These are phyloP conservation scores for Vaccinium macrocarpon DNA, from an alignment of 148 eudicot species.

Conservation along the genomic window DNA sequence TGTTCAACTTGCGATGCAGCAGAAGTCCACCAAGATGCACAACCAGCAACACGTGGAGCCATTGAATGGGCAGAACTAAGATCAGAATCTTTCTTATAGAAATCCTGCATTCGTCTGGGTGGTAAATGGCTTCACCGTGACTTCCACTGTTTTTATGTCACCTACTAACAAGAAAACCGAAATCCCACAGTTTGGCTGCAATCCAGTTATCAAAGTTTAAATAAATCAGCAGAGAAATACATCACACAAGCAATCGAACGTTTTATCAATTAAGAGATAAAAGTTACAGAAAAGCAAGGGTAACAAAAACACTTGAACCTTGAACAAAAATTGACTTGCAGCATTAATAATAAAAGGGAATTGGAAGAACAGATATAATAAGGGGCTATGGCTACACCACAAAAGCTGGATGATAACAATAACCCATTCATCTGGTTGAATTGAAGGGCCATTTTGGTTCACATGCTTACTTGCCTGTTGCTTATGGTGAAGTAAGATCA, in stretches of 20 bases:
- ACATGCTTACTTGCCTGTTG: not conserved
- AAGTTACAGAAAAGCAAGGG: not conserved
- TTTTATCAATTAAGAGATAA: not conserved
- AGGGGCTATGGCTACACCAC: not conserved
- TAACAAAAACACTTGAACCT: not conserved
- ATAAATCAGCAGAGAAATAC: not conserved
- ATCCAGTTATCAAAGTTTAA: not conserved
- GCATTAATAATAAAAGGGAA: not conserved
- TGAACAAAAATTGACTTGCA: not conserved
- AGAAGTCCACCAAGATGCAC: conserved; percentile 33
- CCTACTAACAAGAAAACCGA: not conserved
- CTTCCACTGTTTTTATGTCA: not conserved
- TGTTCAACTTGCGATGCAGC: conserved; percentile 33
- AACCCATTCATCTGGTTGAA: not conserved
- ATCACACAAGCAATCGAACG: not conserved
- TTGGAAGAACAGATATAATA: not conserved
- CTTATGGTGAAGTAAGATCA: not conserved
- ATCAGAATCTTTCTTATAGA: conserved; percentile 33
- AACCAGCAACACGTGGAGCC: conserved; percentile 23
- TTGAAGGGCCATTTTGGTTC: not conserved
- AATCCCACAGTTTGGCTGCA: conserved; percentile 2
- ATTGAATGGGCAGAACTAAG: conserved; percentile 25
- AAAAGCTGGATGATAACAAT: not conserved
- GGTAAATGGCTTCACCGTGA: not conserved
- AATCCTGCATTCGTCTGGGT: conserved; percentile 36